Percentiles rank a stretch among this genome's conserved stretches.
Conservation (phyloP, 1,139 yeast genomes). For the Geotrichum restrictum region DNA sequence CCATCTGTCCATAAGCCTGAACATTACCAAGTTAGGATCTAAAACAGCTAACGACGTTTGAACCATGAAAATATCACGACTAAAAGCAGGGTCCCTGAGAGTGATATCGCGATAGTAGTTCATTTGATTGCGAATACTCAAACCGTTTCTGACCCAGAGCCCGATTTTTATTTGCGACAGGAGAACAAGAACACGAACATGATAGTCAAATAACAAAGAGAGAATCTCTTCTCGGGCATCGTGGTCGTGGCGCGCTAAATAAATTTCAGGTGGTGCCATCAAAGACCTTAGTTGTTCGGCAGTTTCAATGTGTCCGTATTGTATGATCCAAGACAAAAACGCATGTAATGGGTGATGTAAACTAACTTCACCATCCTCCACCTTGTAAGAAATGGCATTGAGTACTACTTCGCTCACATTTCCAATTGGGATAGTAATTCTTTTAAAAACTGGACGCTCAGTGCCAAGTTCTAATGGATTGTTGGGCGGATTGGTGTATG, state of each 20-base stretch:
- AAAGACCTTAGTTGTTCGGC: conserved; percentile 34
- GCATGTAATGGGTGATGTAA: conserved; percentile 80
- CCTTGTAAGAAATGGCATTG: conserved; percentile 28
- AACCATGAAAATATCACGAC: conserved; percentile 67
- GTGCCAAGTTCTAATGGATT: conserved; percentile 23
- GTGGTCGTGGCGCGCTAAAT: conserved; percentile 1
- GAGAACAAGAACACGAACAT: conserved; percentile 70
- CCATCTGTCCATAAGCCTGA: conserved; percentile 69
- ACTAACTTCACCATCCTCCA: conserved; percentile 53
- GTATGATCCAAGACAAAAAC: conserved; percentile 66
- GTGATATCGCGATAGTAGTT: conserved; percentile 79
- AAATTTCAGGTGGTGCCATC: conserved; percentile 24
- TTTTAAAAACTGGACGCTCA: neutral
- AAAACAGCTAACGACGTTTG: conserved; percentile 63
- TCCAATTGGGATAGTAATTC: conserved; percentile 5
- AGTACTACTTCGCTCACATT: neutral
- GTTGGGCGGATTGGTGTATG: conserved; percentile 25
- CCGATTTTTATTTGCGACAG: conserved; percentile 74
- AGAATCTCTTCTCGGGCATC: conserved; percentile 23
- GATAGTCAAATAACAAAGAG: conserved; percentile 58
- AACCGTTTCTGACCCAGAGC: conserved; percentile 87
- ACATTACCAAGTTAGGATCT: conserved; percentile 55
- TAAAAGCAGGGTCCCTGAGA: conserved; percentile 75
- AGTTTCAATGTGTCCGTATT: conserved; percentile 43
- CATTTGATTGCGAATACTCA: conserved; percentile 71